Base-by-base conservation (phyloP, 768 basidiomycete species). In the Tricholoma bakamatsutake region DNA sequence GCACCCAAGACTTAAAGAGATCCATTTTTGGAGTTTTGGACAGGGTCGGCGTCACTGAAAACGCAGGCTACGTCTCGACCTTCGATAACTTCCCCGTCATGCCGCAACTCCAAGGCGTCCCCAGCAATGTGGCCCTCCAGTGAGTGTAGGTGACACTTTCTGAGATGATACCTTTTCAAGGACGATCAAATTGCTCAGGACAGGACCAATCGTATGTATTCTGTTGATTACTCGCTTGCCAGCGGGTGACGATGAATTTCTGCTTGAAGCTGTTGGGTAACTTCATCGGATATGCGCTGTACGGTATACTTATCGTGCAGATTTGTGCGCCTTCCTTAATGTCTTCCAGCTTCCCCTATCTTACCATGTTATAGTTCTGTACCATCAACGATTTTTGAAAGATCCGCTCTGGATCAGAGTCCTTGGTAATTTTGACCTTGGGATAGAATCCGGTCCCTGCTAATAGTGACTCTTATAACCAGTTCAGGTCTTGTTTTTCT, bases 221-320 rank as follows among this genome's bases (percentile, higher is more conserved):
- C 28, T 27, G 12, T 34, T 18, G 21, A 15, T 21, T 15, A 10
- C 18, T 37, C 4, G 52, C 27, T 4, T 34, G 8, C 12, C 8
- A 7, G 33, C 5, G 33, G 3, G 21, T 24, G 33, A 35, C 24
- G 6, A 35, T 39, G 10, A 15, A 50, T 10, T 12, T 12, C 31
- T 47, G 9, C 17, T 33, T 34, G 15, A 33, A 64, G 63, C 53
- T 59, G 13, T 45, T 62, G 27, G 59, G 62, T 5, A 63, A 62
- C 28, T 46, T 62, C 40, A 63, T 62, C 52, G 53, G 62, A 33
- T 64, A 59, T 34, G 31, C 46, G 33, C 45, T 64, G 27, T 61
- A 55, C 35, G 63, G 63, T 30, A 59, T 64, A 17, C 58, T 63
- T 21, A 47, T 64, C 21, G 60, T 63, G 7, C 62, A 64, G 24